Evolutionary conservation across 192 early-diverging fungal genomes (phyloP).

Genomic region (Backusella morwellensis): DNA sequence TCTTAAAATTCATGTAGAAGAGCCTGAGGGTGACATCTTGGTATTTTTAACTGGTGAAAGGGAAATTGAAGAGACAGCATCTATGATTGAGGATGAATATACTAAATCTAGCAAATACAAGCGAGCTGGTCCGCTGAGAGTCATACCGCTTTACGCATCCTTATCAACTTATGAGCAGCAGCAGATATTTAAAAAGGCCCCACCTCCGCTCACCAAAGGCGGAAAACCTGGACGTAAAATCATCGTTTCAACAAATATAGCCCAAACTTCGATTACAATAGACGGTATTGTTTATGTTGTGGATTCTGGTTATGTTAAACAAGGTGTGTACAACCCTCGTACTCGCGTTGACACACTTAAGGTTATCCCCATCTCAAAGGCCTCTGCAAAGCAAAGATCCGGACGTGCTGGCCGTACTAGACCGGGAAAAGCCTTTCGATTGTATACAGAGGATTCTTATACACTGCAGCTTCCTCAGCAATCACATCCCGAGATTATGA

Average conservation of each 20-base stretch:
- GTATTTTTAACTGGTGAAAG: conserved; percentile 99
- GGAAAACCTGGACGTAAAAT: conserved; percentile 93
- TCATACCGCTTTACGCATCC: conserved; percentile 88
- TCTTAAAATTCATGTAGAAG: conserved; percentile 89
- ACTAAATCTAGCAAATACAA: conserved; percentile 62
- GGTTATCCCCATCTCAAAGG: conserved; percentile 92
- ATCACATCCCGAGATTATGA: conserved; percentile 97
- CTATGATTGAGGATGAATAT: conserved; percentile 72
- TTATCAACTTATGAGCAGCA: conserved; percentile 89
- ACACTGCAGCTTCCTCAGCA: conserved; percentile 90
- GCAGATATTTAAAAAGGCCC: conserved; percentile 89
- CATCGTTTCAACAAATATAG: conserved; percentile 97
- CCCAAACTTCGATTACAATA: conserved; percentile 97
- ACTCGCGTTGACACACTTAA: conserved; percentile 93
- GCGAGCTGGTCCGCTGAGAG: conserved; percentile 74
- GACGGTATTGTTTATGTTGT: conserved; percentile 99
- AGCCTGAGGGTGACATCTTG: conserved; percentile 94
- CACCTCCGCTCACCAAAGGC: conserved; percentile 68
- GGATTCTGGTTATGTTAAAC: conserved; percentile 97
- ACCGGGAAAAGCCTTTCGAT: conserved; percentile 94
- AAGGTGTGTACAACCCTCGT: conserved; percentile 98
- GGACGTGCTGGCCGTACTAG: conserved; percentile 98
- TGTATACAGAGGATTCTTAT: conserved; percentile 98
- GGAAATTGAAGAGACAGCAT: conserved; percentile 96
- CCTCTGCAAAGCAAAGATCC: conserved; percentile 93